A percentile compares a stretch with the other conserved stretches of the same genome.
phyloP scores from a whole-genome alignment of 768 basidiomycete genomes.

The Termitomyces sp. region DNA sequence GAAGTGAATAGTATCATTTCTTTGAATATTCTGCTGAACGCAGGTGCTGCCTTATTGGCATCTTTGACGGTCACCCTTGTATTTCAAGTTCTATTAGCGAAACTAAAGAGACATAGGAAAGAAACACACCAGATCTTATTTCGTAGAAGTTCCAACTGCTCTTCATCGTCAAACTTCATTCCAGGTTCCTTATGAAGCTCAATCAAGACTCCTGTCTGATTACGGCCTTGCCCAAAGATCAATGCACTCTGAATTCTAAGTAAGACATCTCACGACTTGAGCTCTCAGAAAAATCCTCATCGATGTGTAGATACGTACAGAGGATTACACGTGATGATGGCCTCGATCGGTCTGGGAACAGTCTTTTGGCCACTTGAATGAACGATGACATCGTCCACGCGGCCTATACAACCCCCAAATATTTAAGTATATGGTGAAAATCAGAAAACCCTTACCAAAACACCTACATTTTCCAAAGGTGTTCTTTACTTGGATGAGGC shows the following conservation, averaged over 20 bases:
- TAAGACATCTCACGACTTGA: background rate
- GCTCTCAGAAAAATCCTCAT: too few species aligned
- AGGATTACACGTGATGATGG: slow-evolving; percentile 11
- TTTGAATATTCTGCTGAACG: too few species aligned
- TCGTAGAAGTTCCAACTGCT: slow-evolving; percentile 16
- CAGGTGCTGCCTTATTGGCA: slow-evolving; percentile 31
- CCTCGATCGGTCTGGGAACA: slow-evolving; percentile 27
- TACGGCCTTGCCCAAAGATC: slow-evolving; percentile 30
- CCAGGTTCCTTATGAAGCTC: slow-evolving; percentile 10
- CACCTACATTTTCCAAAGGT: slow-evolving; percentile 28
- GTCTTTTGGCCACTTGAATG: slow-evolving; percentile 29
- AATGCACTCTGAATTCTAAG: slow-evolving; percentile 16
- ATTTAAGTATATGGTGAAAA: too few species aligned
- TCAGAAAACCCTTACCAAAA: too few species aligned
- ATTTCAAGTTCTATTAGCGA: background rate
- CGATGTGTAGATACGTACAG: slow-evolving; percentile 5
- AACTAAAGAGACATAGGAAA: background rate
- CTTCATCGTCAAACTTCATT: slow-evolving; percentile 15
- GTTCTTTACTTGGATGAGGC: slow-evolving; percentile 28
- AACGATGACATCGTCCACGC: slow-evolving; percentile 31
- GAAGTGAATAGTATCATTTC: slow-evolving; percentile 28
- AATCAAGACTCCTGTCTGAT: slow-evolving; percentile 20
- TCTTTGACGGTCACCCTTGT: slow-evolving; percentile 31
- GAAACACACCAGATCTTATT: slow-evolving; percentile 25
- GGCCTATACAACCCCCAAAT: too few species aligned